Base-by-base conservation (phyloP, 768 basidiomycete species). In the Boletus tylopilopsis region DNA sequence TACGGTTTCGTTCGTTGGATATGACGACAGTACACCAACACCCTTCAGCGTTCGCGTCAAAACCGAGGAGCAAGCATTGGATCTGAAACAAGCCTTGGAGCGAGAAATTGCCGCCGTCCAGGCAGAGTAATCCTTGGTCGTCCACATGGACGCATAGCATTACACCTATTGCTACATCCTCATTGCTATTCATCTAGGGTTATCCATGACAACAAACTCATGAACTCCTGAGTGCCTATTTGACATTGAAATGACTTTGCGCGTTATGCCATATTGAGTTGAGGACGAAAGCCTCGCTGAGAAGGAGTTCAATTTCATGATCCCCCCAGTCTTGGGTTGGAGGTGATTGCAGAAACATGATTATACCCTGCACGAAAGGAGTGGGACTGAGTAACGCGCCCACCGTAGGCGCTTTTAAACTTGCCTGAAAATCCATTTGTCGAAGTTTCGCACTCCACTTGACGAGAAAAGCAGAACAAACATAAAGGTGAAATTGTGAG, bases 401-500 rank as follows among this genome's bases (percentile, higher is more conserved):
- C 11, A 16, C 10, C 37, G 16, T 21, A 42, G 23, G 41, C 27
- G 5, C 13, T 8, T 22, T 40, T 22, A 6, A 19, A 66, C 76
- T 62, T 55, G 90, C 95, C 82, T 99, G 96, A 63, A 99, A 99
- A 67, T 99, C 96, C 94, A 97, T 98, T 64, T 88, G 82, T 27
- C 87, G 85, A 52, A 99, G 75, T 63, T 90, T 87, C 43, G 92
- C 86, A 61, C 92, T 95, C 91, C 94, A 99, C 55, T 85, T 85
- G 16, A 96, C 92, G 15, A 99, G 80, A 68, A 99, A 95, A 0
- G 95, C 94, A 5, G 93, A 94, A 64, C 96, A 99, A 23, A 99
- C 96, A 64, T 98, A 99, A 16, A 98, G 75, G 66, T 99, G 96
- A 64, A 98, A 99, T 67, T 98, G 93, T 13, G 94, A 97, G 71